Evolutionary conservation across 2,329 filamentous ascomycete genomes (phyloP).

Genomic region (Fusarium albidum): DNA sequence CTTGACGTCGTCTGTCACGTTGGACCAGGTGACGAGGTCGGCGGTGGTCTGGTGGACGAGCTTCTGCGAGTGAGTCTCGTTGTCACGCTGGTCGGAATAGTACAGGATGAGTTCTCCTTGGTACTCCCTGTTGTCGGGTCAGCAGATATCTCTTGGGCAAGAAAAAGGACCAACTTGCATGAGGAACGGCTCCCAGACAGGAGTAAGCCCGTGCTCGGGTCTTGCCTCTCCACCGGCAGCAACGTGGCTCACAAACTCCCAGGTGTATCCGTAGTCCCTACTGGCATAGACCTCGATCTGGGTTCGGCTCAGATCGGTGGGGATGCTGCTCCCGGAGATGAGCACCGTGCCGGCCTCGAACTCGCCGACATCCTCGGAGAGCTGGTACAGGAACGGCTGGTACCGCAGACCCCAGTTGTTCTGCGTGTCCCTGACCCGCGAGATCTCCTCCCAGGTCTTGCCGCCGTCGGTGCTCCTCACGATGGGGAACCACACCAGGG

Average conservation of each 20-base stretch:
- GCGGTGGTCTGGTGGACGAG: conserved; percentile 69
- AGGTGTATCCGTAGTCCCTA: conserved; percentile 65
- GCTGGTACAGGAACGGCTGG: conserved; percentile 73
- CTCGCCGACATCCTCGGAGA: conserved; percentile 64
- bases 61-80: conserved; percentile 68
- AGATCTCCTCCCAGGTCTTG: conserved; percentile 70
- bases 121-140: conserved; percentile 52
- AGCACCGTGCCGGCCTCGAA: conserved; percentile 71
- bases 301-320: conserved; percentile 66
- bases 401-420: conserved; percentile 74
- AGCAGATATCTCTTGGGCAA: not conserved
- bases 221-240: conserved; percentile 67
- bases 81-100: conserved; percentile 77
- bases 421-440: conserved; percentile 68
- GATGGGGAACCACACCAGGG: conserved; percentile 63
- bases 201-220: conserved; percentile 70
- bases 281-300: conserved; percentile 76
- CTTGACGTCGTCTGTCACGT: conserved; percentile 65
- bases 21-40: conserved; percentile 68
- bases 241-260: conserved; percentile 73
- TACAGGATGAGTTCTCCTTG: conserved; percentile 69
- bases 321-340: conserved; percentile 67
- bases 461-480: conserved; percentile 62
- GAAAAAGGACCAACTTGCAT: conserved; percentile 41
- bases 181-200: conserved; percentile 78